Evolutionary conservation across 768 basidiomycete genomes (phyloP).

Genomic region (Clathrus columnatus): DNA sequence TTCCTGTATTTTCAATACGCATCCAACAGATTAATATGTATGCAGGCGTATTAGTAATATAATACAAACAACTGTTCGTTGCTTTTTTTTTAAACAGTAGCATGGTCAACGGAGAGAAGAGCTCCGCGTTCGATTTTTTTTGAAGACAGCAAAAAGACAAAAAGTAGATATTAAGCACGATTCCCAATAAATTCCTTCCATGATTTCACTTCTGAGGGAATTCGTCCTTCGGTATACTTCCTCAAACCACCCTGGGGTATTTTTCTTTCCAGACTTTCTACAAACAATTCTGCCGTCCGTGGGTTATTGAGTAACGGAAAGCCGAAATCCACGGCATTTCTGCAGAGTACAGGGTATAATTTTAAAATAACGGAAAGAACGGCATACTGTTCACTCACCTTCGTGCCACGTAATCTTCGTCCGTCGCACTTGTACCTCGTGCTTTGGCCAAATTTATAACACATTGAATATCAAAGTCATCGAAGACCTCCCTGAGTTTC

Average conservation of each 20-base stretch:
- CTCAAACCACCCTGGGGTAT: conserved; percentile 71
- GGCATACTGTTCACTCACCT: conserved; percentile 37
- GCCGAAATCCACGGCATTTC: conserved; percentile 95
- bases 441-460: conserved; percentile 88
- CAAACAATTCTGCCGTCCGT: conserved; percentile 80
- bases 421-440: conserved; percentile 65
- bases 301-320: conserved; percentile 87
- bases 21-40: too few relatives aligned
- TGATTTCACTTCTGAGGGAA: conserved; percentile 85
- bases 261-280: conserved; percentile 79
- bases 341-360: conserved; percentile 20
- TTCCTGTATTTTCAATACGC: too few relatives aligned
- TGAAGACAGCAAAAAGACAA: not conserved
- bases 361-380: conserved; percentile 1
- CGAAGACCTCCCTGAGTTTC: conserved; percentile 86
- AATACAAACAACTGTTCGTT: too few relatives aligned
- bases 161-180: conserved; percentile 36
- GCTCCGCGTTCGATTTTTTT: conserved; percentile 7
- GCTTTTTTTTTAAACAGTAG: too few relatives aligned
- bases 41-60: too few relatives aligned
- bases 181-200: conserved; percentile 86
- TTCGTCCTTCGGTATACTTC: conserved; percentile 76
- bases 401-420: conserved; percentile 96
- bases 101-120: too few relatives aligned
- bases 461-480: conserved; percentile 88